Base-by-base conservation (phyloP, 805 yeast genomes). In the Candida loeiensis region DNA sequence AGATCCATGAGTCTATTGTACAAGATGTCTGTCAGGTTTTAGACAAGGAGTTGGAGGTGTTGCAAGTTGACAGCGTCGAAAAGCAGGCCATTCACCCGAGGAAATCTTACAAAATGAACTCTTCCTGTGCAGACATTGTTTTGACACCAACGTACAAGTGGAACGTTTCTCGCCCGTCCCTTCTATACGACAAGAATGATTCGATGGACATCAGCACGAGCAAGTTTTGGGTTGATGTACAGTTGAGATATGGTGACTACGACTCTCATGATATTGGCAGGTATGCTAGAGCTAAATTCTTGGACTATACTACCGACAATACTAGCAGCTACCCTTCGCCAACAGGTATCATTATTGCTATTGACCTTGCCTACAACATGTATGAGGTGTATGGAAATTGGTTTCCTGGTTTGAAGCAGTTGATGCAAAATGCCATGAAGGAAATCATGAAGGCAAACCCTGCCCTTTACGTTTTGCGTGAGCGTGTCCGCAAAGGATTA, bases 221-320 rank as follows among this genome's bases (percentile, higher is more conserved):
- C 45, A 88, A 86, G 58, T 85, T 81, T 63, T 93, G 99, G 99
- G 66, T 93, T 43, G 99, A 93, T 68, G 85, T 93, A 16, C 99
- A 93, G 60, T 66, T 93, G 41, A 71, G 98, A 40, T 93, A 91
- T 56, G 99, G 99, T 50, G 99, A 93, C 59, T 93, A 87, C 60
- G 99, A 93, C 60, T 87, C 97, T 4, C 99, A 93, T 58, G 98
- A 93, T 59, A 89, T 93, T 36, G 84, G 96, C 0, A 78, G 97
- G 48, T 93, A 93, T 57, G 85, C 95, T 1, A 71, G 97, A 40
- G 90, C 97, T 5, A 93, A 93, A 58, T 93, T 81, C 58, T 66
- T 93, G 54, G 99, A 93, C 54, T 93, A 93, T 54, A 91, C 97
- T 2, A 77, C 87, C 1, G 99, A 93, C 58, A 83, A 79, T 46